Percentiles rank a stretch among this genome's conserved stretches.
These are phyloP conservation scores for Cercospora sp. DNA, from an alignment of 2,329 filamentous ascomycete genomes.

Conservation along the genomic window DNA sequence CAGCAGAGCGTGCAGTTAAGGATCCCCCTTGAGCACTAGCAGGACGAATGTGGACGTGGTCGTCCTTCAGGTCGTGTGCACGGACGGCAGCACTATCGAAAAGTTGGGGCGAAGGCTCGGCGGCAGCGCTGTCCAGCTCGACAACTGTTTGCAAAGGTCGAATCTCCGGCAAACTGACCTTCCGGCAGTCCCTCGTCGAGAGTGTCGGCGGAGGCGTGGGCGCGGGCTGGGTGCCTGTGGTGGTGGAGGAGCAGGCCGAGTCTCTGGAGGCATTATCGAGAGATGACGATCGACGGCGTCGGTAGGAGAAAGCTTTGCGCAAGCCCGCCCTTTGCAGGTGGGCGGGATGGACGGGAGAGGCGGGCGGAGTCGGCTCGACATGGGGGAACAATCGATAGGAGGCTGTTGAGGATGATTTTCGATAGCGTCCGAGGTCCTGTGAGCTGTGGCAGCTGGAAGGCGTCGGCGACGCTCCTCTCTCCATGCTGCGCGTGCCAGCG, in stretches of 20 bases:
- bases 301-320: conserved; percentile 20
- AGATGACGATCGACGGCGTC: conserved; percentile 31
- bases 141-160: conserved; percentile 13
- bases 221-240: neutral
- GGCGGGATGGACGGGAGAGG: conserved; percentile 30
- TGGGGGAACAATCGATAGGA: conserved; percentile 35
- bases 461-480: conserved; percentile 18
- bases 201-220: conserved; percentile 10
- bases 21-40: conserved; percentile 19
- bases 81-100: conserved; percentile 9
- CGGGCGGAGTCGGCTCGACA: conserved; percentile 32
- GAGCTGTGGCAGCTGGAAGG: conserved; percentile 20
- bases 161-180: conserved; percentile 23
- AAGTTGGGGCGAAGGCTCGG: neutral
- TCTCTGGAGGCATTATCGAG: conserved; percentile 22
- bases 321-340: conserved; percentile 22
- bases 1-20: neutral
- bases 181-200: conserved; percentile 10
- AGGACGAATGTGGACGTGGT: conserved; percentile 10
- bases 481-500: conserved; percentile 15
- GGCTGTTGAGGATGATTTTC: conserved; percentile 14
- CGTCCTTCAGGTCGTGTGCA: conserved; percentile 7
- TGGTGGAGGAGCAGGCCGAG: neutral
- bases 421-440: conserved; percentile 17
- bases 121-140: conserved; percentile 13